Conservation (phyloP, 2,329 filamentous ascomycete species). For the Penicillium nordicum region DNA sequence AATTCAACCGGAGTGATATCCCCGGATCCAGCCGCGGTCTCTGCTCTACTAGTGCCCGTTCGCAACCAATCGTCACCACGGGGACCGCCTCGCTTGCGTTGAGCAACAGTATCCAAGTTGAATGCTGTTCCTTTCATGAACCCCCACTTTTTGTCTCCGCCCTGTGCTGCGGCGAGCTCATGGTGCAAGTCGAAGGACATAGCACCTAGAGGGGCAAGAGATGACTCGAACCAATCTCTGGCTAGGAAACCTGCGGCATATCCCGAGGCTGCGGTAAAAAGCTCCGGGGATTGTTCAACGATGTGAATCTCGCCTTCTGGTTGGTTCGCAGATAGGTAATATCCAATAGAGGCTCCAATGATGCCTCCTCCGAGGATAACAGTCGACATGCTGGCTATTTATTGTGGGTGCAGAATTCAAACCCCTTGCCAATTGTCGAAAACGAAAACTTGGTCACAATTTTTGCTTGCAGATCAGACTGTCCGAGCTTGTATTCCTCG, state of each 20-base stretch:
- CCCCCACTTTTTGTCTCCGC: constrained; percentile 58
- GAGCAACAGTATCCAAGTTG: constrained; percentile 46
- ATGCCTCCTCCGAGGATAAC: constrained; percentile 69
- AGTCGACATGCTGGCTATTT: constrained; percentile 45
- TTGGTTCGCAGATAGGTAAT: constrained; percentile 58
- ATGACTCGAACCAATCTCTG: constrained; percentile 65
- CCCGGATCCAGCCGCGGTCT: constrained; percentile 45
- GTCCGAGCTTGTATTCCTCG: background rate
- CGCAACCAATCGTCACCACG: constrained; percentile 63
- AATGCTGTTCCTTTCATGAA: constrained; percentile 59
- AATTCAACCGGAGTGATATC: constrained; percentile 35
- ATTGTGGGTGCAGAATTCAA: background rate
- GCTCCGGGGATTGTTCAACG: constrained; percentile 54
- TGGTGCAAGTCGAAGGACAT: constrained; percentile 69
- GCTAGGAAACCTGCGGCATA: constrained; percentile 72
- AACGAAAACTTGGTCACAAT: background rate
- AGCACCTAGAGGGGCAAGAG: constrained; percentile 57
- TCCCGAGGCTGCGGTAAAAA: constrained; percentile 72
- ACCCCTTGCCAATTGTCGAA: background rate
- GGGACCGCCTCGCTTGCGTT: constrained; percentile 39
- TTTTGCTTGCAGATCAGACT: background rate
- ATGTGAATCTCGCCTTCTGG: constrained; percentile 50
- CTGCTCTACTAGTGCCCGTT: constrained; percentile 61
- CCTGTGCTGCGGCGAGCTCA: constrained; percentile 58
- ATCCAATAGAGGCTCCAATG: constrained; percentile 68